A percentile compares a stretch with the other conserved stretches of the same genome.
These are phyloP conservation scores for Colletotrichum lindemuthianum DNA, from an alignment of 2,329 filamentous ascomycete species.

Conservation along the genomic window DNA sequence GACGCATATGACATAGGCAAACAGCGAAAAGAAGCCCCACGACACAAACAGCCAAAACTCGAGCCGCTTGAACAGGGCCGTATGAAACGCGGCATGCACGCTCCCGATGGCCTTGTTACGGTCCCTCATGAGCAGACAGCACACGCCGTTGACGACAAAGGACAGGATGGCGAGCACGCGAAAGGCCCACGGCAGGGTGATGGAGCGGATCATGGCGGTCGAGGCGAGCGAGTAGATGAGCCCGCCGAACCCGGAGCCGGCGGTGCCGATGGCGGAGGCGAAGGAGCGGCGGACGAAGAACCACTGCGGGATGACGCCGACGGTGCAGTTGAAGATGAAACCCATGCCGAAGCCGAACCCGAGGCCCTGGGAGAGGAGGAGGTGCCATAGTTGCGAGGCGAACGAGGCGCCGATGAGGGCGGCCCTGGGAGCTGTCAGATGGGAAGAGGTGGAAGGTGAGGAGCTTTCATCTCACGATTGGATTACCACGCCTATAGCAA, in stretches of 20 bases:
- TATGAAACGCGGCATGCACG: conserved; percentile 74
- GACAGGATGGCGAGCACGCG: conserved; percentile 72
- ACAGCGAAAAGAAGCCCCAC: conserved; percentile 77
- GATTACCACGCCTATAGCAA: conserved; percentile 72
- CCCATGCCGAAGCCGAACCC: conserved; percentile 84
- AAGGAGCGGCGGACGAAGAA: conserved; percentile 75
- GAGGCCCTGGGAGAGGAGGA: conserved; percentile 79
- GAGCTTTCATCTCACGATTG: conserved; percentile 53
- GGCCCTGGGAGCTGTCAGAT: conserved; percentile 38
- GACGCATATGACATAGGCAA: conserved; percentile 80
- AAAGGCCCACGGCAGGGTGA: conserved; percentile 75
- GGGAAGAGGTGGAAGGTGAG: neutral
- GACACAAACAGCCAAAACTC: conserved; percentile 73
- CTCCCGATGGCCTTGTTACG: conserved; percentile 77
- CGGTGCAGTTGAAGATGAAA: conserved; percentile 76
- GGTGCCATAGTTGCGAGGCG: conserved; percentile 75
- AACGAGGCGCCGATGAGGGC: conserved; percentile 78
- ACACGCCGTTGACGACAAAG: conserved; percentile 71
- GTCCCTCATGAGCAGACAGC: conserved; percentile 72
- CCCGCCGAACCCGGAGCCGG: conserved; percentile 81
- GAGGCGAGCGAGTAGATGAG: conserved; percentile 74
- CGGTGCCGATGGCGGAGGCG: conserved; percentile 74
- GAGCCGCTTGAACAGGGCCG: conserved; percentile 65
- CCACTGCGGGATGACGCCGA: conserved; percentile 78
- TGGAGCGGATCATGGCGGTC: conserved; percentile 72